Conservation (phyloP, 805 yeast genomes). For the Huiozyma sinensis region DNA sequence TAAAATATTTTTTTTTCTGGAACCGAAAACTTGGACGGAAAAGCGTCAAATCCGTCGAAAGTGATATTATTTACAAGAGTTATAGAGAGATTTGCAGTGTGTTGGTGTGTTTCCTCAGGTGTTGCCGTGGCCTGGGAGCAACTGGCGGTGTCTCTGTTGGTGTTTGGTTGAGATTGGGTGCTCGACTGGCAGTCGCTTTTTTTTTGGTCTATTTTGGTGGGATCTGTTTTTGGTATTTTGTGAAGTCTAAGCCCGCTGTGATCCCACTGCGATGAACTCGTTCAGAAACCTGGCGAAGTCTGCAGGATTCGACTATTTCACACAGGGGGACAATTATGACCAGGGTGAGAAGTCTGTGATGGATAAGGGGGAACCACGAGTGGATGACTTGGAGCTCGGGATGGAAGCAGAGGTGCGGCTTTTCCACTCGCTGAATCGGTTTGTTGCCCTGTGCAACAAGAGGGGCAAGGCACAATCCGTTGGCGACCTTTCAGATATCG, state of each 20-base stretch:
- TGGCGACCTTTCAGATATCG: conserved; percentile 2
- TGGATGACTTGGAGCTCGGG: neutral
- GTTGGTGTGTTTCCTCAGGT: neutral
- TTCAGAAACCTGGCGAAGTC: neutral
- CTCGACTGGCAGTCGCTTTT: too few relatives aligned
- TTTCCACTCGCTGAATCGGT: conserved; percentile 16
- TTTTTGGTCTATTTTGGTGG: too few relatives aligned
- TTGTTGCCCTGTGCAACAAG: conserved; percentile 12
- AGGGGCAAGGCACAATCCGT: neutral
- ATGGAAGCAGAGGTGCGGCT: conserved; percentile 12
- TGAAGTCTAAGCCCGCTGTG: too few relatives aligned
- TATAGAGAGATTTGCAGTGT: neutral
- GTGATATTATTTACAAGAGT: too few relatives aligned
- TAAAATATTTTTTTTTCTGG: too few relatives aligned
- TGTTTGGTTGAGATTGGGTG: too few relatives aligned
- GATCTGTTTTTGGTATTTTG: too few relatives aligned
- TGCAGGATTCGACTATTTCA: neutral
- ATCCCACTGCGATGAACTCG: too few relatives aligned
- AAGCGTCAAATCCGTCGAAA: too few relatives aligned
- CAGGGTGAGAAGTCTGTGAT: neutral
- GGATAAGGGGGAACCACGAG: neutral
- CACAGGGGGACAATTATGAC: neutral
- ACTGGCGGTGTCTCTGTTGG: too few relatives aligned
- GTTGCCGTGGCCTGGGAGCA: too few relatives aligned
- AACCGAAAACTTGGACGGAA: too few relatives aligned